Evolutionary conservation across 1,284 basidiomycete genomes (phyloP).

Genomic region (Fomitopsis palustris): DNA sequence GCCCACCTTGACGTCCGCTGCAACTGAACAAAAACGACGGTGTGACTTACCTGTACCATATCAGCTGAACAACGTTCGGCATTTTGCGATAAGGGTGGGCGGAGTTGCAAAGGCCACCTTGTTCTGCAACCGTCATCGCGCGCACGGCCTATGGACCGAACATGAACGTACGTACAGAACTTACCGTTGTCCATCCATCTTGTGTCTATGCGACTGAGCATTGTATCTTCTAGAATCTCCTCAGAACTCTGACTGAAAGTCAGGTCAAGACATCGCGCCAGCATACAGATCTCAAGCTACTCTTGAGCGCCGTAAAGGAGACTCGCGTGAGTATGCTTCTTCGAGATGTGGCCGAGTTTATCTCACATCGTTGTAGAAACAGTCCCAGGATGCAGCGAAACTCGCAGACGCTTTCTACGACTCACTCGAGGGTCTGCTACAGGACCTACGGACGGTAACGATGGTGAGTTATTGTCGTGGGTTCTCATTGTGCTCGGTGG

Average conservation of each 20-base stretch:
- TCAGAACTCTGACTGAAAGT: slow-evolving; percentile 71
- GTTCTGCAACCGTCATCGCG: slow-evolving; percentile 25
- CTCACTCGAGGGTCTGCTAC: slow-evolving; percentile 81
- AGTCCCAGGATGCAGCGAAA: slow-evolving; percentile 63
- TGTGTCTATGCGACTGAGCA: slow-evolving; percentile 17
- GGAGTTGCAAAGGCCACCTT: slow-evolving; percentile 34
- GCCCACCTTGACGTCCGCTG: too few species aligned
- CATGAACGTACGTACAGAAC: slow-evolving; percentile 40
- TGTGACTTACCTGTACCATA: background rate
- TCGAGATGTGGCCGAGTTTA: slow-evolving; percentile 11
- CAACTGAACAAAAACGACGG: too few species aligned
- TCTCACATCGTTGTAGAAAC: slow-evolving; percentile 35
- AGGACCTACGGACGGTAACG: slow-evolving; percentile 77
- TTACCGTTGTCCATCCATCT: slow-evolving; percentile 24
- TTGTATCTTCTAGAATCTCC: slow-evolving; percentile 55
- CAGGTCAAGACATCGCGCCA: slow-evolving; percentile 49
- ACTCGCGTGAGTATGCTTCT: slow-evolving; percentile 54
- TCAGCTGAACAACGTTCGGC: slow-evolving; percentile 9
- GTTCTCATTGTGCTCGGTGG: background rate
- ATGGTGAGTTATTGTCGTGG: slow-evolving; percentile 43
- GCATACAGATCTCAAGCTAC: slow-evolving; percentile 63
- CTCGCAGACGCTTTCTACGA: slow-evolving; percentile 89
- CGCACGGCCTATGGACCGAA: slow-evolving; percentile 22
- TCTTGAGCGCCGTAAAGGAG: slow-evolving; percentile 73
- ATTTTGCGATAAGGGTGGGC: slow-evolving; percentile 19